Evolutionary conservation across 1,284 basidiomycete species (phyloP).

Genomic region (Sanghuangporus sanghuang): DNA sequence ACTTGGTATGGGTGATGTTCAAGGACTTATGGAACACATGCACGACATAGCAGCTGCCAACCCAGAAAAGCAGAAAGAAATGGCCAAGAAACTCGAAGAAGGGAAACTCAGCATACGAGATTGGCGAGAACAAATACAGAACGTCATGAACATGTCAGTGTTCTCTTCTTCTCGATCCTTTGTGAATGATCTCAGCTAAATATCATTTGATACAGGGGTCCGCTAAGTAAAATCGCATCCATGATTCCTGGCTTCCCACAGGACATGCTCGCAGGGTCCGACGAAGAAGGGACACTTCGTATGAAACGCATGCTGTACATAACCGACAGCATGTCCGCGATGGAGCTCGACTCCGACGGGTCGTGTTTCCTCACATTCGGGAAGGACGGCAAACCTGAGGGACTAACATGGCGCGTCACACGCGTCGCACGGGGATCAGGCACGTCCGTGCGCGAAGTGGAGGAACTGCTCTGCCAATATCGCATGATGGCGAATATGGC

Average conservation of each 20-base stretch:
- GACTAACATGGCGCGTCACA: constrained; percentile 81
- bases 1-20: constrained; percentile 92
- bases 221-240: constrained; percentile 95
- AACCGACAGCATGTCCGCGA: constrained; percentile 94
- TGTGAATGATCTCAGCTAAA: not conserved
- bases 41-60: constrained; percentile 91
- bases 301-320: constrained; percentile 99
- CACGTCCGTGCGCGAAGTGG: constrained; percentile 95
- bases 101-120: constrained; percentile 96
- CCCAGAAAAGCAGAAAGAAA: constrained; percentile 95
- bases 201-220: constrained; percentile 60
- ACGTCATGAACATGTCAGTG: constrained; percentile 93
- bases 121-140: constrained; percentile 96
- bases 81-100: constrained; percentile 97
- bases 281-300: constrained; percentile 85
- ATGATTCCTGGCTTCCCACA: constrained; percentile 98
- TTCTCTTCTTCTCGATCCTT: not conserved
- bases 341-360: constrained; percentile 96
- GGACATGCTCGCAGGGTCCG: constrained; percentile 83
- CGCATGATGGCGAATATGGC: constrained; percentile 98
- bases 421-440: constrained; percentile 92
- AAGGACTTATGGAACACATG: constrained; percentile 97
- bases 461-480: constrained; percentile 93
- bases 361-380: constrained; percentile 78
- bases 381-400: constrained; percentile 79